Conservation (phyloP, 2,329 filamentous ascomycete species). For the Rugonectria rugulosa region DNA sequence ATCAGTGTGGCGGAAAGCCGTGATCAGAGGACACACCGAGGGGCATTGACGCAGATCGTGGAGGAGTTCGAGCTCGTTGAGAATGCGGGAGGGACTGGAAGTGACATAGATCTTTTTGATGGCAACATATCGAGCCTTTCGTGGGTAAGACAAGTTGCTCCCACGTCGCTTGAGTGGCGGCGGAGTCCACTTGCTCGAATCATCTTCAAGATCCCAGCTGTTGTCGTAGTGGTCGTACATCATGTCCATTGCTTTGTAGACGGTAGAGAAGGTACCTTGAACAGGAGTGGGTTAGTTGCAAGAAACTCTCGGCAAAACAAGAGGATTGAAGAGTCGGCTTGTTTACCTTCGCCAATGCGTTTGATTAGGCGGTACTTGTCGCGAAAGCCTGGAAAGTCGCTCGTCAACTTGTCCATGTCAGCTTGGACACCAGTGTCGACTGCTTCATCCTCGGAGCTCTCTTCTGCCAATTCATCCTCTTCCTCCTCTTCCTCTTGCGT, state of each 20-base stretch:
- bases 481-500: slow-evolving; percentile 39
- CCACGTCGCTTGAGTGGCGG: slow-evolving; percentile 66
- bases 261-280: slow-evolving; percentile 93
- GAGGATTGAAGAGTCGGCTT: slow-evolving; percentile 12
- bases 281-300: slow-evolving; percentile 13
- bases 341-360: slow-evolving; percentile 89
- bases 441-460: slow-evolving; percentile 65
- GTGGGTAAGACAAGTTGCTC: slow-evolving; percentile 44
- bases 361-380: slow-evolving; percentile 90
- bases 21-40: slow-evolving; percentile 94
- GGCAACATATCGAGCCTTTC: slow-evolving; percentile 78
- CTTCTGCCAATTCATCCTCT: slow-evolving; percentile 50
- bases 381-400: slow-evolving; percentile 83
- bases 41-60: slow-evolving; percentile 84
- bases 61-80: slow-evolving; percentile 94
- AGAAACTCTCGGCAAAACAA: background rate
- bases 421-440: slow-evolving; percentile 76
- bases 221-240: slow-evolving; percentile 85
- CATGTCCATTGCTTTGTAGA: slow-evolving; percentile 97
- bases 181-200: slow-evolving; percentile 72
- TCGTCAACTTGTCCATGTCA: slow-evolving; percentile 87
- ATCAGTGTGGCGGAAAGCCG: slow-evolving; percentile 92
- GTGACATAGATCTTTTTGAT: slow-evolving; percentile 99
- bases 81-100: slow-evolving; percentile 88
- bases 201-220: slow-evolving; percentile 80